Percentiles rank a stretch among this genome's conserved stretches.
Evolutionary conservation across 768 basidiomycete species (phyloP).

Genomic region (Clavaria fumosa): DNA sequence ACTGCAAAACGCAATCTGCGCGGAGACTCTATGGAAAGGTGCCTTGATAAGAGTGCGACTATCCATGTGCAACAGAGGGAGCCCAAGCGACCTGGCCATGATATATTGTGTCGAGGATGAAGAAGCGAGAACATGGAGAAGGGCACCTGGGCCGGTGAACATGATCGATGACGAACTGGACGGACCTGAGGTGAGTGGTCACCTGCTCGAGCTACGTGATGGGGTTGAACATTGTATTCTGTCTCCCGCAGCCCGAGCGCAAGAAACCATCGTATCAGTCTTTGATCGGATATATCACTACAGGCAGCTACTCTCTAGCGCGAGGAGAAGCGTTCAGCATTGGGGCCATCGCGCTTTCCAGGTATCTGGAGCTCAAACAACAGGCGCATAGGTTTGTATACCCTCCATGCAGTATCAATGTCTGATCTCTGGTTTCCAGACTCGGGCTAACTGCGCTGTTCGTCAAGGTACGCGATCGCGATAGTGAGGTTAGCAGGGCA

Average conservation of each 20-base stretch:
- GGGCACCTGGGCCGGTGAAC: too few species aligned
- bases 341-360: slow-evolving; percentile 48
- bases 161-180: slow-evolving; percentile 7
- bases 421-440: slow-evolving; percentile 14
- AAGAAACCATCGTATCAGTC: too few species aligned
- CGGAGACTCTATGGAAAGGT: slow-evolving; percentile 33
- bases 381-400: slow-evolving; percentile 27
- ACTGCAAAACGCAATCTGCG: slow-evolving; percentile 19
- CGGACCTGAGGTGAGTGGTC: slow-evolving; percentile 17
- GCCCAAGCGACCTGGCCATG: slow-evolving; percentile 57
- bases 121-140: slow-evolving; percentile 22
- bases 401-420: neutral
- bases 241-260: too few species aligned
- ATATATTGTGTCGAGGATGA: slow-evolving; percentile 50
- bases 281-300: slow-evolving; percentile 72
- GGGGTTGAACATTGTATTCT: too few species aligned
- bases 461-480: slow-evolving; percentile 51
- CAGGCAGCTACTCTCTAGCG: slow-evolving; percentile 69
- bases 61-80: slow-evolving; percentile 47
- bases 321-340: slow-evolving; percentile 67
- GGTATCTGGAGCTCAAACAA: slow-evolving; percentile 34
- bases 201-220: too few species aligned
- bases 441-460: slow-evolving; percentile 21
- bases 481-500: slow-evolving; percentile 36
- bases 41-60: slow-evolving; percentile 59